Evolutionary conservation across 176 grass and related monocot genomes (phyloP).

Genomic region (Cenchrus fungigraminus): DNA sequence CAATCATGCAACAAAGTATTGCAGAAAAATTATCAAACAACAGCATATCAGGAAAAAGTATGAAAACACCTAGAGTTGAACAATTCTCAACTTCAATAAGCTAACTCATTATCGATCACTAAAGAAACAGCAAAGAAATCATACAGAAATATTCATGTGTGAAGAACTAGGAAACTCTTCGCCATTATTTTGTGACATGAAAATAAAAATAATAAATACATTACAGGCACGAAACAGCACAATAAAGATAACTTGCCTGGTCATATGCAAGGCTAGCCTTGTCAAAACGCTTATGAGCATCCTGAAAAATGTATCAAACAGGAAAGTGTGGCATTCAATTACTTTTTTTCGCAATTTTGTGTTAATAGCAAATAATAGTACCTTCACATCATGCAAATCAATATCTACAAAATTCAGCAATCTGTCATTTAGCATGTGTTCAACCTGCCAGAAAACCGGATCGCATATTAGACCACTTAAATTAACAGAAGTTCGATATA

Average conservation of each 20-base stretch:
- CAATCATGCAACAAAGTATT: constrained; percentile 2
- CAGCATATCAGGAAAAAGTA: not conserved
- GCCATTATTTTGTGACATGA: constrained; percentile 1
- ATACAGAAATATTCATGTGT: constrained; percentile 20
- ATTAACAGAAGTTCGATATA: not conserved
- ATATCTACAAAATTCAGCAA: constrained; percentile 89
- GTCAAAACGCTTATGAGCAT: constrained; percentile 84
- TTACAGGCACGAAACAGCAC: not conserved
- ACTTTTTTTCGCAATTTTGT: constrained; percentile 24
- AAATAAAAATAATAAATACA: not conserved
- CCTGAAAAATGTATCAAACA: constrained; percentile 61
- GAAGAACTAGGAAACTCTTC: not conserved
- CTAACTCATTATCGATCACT: not conserved
- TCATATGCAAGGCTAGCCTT: constrained; percentile 95
- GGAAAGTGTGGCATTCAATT: constrained; percentile 32
- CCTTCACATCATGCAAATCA: constrained; percentile 97
- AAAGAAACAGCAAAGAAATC: constrained; percentile 25
- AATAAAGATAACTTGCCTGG: constrained; percentile 58
- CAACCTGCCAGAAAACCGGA: constrained; percentile 61
- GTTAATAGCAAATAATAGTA: constrained; percentile 47
- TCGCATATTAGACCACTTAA: constrained; percentile 34
- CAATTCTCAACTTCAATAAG: constrained; percentile 20
- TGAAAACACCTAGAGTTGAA: constrained; percentile 1
- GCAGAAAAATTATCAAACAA: constrained; percentile 9
- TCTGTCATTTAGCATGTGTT: constrained; percentile 94